phyloP scores from a whole-genome alignment of 2,329 filamentous ascomycete species.

The Monilinia polystroma region DNA sequence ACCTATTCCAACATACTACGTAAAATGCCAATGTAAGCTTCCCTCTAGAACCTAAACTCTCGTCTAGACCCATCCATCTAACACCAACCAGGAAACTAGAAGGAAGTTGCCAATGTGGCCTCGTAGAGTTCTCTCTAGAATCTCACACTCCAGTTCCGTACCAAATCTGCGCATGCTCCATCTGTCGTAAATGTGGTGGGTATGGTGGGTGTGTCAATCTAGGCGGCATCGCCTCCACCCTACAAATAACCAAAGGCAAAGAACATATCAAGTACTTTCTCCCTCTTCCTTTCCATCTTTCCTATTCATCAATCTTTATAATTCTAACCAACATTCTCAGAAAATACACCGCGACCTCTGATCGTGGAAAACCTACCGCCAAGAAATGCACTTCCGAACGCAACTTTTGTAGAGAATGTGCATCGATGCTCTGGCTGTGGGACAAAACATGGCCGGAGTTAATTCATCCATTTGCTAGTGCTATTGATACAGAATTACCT shows the following conservation, averaged over 20 bases:
- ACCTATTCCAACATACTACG: neutral
- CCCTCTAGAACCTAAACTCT: neutral
- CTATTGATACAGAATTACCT: conserved; percentile 49
- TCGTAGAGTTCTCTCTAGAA: conserved; percentile 47
- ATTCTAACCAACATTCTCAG: conserved; percentile 32
- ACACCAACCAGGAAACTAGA: conserved; percentile 44
- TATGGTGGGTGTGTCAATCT: conserved; percentile 48
- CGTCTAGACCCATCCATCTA: neutral
- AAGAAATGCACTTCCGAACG: conserved; percentile 45
- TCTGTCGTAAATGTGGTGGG: conserved; percentile 49
- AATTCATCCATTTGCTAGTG: conserved; percentile 50
- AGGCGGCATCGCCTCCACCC: conserved; percentile 45
- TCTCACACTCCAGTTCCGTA: conserved; percentile 50
- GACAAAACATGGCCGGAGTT: conserved; percentile 49
- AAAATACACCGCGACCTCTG: conserved; percentile 47
- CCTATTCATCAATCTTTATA: neutral
- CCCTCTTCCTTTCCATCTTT: neutral
- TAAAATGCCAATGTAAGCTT: conserved; percentile 22
- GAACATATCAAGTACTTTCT: conserved; percentile 46
- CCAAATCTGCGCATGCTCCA: conserved; percentile 50
- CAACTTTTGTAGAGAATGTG: conserved; percentile 49
- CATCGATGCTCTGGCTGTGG: conserved; percentile 49
- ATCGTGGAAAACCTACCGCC: conserved; percentile 44
- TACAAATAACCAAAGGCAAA: conserved; percentile 45
- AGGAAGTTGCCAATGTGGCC: conserved; percentile 51